A percentile compares a stretch with the other conserved stretches of the same genome.
These are phyloP conservation scores for Fragaria iinumae DNA, from an alignment of 306 rosid species.

Conservation along the genomic window DNA sequence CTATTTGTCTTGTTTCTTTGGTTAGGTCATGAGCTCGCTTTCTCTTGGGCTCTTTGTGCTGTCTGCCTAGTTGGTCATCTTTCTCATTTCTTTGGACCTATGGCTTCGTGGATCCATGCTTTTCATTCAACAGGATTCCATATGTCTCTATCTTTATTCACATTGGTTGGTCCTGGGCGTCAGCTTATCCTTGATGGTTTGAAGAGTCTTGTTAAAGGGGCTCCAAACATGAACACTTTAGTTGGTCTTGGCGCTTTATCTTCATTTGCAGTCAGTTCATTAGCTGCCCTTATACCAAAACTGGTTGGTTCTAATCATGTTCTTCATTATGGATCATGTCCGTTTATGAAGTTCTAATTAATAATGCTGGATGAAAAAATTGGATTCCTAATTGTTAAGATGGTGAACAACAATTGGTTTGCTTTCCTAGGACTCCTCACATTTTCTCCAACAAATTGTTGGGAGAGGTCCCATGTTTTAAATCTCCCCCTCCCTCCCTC, in stretches of 20 bases:
- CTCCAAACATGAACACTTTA: constrained; percentile 95
- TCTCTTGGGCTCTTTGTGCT: constrained; percentile 95
- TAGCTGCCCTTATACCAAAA: constrained; percentile 75
- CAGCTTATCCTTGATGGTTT: constrained; percentile 83
- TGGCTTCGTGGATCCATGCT: constrained; percentile 79
- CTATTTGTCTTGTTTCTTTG: constrained; percentile 27
- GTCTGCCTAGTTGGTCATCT: constrained; percentile 91
- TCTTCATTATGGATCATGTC: neutral
- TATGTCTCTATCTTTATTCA: constrained; percentile 75
- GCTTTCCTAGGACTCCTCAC: neutral
- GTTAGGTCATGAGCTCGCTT: constrained; percentile 80
- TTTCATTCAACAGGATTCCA: constrained; percentile 86
- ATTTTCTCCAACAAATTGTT: neutral
- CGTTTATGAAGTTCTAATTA: neutral
- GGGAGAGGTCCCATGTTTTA: neutral
- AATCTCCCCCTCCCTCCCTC: neutral
- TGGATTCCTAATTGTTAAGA: neutral
- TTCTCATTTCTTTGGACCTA: constrained; percentile 85
- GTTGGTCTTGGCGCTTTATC: constrained; percentile 98
- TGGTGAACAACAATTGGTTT: neutral
- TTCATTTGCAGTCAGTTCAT: constrained; percentile 90
- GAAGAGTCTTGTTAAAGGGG: constrained; percentile 72
- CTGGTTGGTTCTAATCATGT: constrained; percentile 56
- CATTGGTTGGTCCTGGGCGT: constrained; percentile 96
- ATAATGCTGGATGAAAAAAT: neutral